These are phyloP conservation scores for Gymnopus androsaceus DNA, from an alignment of 1,284 basidiomycete species.

Conservation along the genomic window DNA sequence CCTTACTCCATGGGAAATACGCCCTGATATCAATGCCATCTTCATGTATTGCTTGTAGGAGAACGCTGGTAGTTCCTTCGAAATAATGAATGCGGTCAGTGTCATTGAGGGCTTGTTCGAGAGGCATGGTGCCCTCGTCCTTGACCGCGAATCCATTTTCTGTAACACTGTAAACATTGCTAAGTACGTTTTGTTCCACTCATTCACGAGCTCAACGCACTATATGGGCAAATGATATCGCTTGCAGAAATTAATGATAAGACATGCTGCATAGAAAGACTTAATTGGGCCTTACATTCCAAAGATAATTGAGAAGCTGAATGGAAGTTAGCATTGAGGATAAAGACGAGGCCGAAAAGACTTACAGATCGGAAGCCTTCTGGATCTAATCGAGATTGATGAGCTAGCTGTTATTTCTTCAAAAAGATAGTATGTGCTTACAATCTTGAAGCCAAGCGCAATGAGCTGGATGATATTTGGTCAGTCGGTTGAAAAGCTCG, in stretches of 20 bases:
- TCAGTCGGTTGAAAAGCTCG: not conserved
- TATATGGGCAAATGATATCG: conserved; percentile 71
- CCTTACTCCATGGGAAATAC: conserved; percentile 74
- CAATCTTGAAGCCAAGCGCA: conserved; percentile 67
- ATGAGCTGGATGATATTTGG: conserved; percentile 43
- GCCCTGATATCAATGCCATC: conserved; percentile 69
- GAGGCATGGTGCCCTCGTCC: conserved; percentile 56
- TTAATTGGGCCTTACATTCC: conserved; percentile 47
- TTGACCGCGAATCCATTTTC: conserved; percentile 77
- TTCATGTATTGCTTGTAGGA: conserved; percentile 59
- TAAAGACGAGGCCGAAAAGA: not conserved
- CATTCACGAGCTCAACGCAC: conserved; percentile 35
- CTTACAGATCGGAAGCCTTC: conserved; percentile 57
- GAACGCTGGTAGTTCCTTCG: conserved; percentile 58
- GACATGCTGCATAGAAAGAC: not conserved
- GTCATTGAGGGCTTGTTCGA: conserved; percentile 64
- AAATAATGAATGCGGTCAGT: conserved; percentile 70
- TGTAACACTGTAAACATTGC: conserved; percentile 48
- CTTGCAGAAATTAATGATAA: conserved; percentile 28
- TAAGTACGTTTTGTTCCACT: not conserved
- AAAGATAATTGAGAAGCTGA: conserved; percentile 70
- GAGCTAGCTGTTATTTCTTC: conserved; percentile 10
- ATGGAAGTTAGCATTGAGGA: conserved; percentile 20
- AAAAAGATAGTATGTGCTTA: conserved; percentile 34
- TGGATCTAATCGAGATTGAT: conserved; percentile 42